Evolutionary conservation across 2,329 filamentous ascomycete genomes (phyloP), one percentile per base, ranked within the genome.

Genomic region (Tolypocladium ovalisporum): DNA sequence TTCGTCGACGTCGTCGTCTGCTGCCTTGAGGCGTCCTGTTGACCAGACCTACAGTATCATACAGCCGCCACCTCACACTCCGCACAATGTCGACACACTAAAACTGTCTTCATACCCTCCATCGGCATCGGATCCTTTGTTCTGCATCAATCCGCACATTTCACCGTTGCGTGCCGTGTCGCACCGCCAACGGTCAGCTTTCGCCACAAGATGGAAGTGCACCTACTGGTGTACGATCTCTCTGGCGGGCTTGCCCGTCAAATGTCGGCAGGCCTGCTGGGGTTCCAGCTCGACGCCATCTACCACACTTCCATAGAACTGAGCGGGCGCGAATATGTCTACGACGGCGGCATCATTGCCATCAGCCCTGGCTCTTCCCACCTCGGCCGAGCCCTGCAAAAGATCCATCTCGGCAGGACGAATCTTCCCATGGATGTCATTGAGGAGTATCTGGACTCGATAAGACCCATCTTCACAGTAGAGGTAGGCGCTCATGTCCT

Each of bases 251-350:
- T 84, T 47, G 81, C 81, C 17, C 75, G 76, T 12, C 75, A 83
- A 62, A 75, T 84, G 74, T 83, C 80, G 22, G 70, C 75, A 74
- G 71, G 76, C 60, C 62, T 79, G 56, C 70, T 85, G 12, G 75
- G 80, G 19, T 79, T 83, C 62, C 76, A 81, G 55, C 89, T 97
- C 54, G 93, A 97, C 71, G 94, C 94, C 56, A 84, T 99, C 56
- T 97, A 97, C 65, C 94, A 99, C 71, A 97, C 94, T 0, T 90
- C 92, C 0, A 85, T 99, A 56, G 87, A 96, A 47, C 78, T 97
- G 42, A 82, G 85, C 55, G 86, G 86, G n/a, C 81, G 87, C 54
- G 94, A 99, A 73, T 97, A 96, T 71, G 83, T 93, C 65, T 97
- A 92, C 64, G 93, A 96, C 59, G 86, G 89, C 57, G 90, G 90